These are phyloP conservation scores for Rhodomyrtus psidioides DNA, from an alignment of 441 rosid species.

Conservation along the genomic window DNA sequence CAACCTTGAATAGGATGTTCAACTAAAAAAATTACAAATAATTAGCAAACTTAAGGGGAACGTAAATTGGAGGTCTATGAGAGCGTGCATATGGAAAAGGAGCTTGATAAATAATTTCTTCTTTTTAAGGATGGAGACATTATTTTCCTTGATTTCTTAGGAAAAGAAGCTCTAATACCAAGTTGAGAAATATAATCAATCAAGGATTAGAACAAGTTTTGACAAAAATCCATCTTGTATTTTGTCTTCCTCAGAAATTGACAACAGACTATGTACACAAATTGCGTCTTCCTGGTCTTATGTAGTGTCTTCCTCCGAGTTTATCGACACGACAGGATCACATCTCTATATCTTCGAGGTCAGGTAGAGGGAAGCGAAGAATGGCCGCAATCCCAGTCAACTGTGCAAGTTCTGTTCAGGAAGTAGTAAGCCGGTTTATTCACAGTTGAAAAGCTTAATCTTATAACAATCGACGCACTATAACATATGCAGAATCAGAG, in stretches of 20 bases:
- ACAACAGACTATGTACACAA: neutral
- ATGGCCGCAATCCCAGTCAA: slow-evolving; percentile 89
- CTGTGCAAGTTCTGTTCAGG: slow-evolving; percentile 64
- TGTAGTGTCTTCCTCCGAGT: neutral
- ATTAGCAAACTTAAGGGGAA: too few species aligned
- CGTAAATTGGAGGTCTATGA: too few species aligned
- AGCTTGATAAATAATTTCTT: too few species aligned
- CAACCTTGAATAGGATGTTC: too few species aligned
- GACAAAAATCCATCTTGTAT: neutral
- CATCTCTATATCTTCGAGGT: slow-evolving; percentile 94
- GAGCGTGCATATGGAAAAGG: too few species aligned
- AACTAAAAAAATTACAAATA: too few species aligned
- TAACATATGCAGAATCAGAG: neutral
- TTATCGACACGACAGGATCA: slow-evolving; percentile 4
- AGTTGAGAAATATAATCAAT: too few species aligned
- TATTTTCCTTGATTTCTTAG: too few species aligned
- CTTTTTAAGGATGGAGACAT: too few species aligned
- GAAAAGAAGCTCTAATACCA: too few species aligned
- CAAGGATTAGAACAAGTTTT: neutral
- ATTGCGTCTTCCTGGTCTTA: neutral
- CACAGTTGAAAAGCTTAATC: neutral
- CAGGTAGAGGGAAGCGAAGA: slow-evolving; percentile 91
- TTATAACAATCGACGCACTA: neutral
- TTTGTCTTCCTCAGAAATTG: neutral
- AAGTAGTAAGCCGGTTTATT: neutral